Percentiles rank a stretch among this genome's conserved stretches.
Conservation (phyloP, 805 yeast species). For the Pichia manshurica region DNA sequence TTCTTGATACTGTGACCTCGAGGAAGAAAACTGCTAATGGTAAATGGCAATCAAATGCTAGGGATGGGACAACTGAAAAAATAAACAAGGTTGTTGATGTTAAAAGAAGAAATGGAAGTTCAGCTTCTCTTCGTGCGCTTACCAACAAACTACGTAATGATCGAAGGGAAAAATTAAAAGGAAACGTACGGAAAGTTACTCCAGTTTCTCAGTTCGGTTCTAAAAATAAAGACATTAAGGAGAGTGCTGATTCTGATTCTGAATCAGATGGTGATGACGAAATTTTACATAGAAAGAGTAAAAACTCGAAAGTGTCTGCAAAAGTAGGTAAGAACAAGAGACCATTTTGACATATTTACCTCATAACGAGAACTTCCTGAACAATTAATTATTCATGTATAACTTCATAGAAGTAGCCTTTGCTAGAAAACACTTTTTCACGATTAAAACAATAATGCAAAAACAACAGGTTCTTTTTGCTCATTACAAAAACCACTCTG, state of each 20-base stretch:
- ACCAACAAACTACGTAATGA: constrained; percentile 25
- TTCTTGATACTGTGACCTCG: constrained; percentile 12
- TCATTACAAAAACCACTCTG: too few relatives aligned
- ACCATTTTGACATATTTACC: constrained; percentile 24
- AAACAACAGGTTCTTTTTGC: too few relatives aligned
- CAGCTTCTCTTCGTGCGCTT: constrained; percentile 23
- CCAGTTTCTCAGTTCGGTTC: too few relatives aligned
- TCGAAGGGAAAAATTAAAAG: constrained; percentile 13
- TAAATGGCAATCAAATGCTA: constrained; percentile 8
- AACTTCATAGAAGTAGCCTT: too few relatives aligned
- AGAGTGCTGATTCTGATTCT: constrained; percentile 12
- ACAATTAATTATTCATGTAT: too few relatives aligned
- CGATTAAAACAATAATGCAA: too few relatives aligned
- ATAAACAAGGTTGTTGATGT: constrained; percentile 12
- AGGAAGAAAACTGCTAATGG: constrained; percentile 21
- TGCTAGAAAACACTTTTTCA: too few relatives aligned
- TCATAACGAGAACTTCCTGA: too few relatives aligned
- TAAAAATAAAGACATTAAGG: too few relatives aligned
- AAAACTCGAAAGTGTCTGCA: background rate
- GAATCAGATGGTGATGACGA: constrained; percentile 20
- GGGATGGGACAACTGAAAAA: background rate
- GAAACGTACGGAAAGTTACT: background rate
- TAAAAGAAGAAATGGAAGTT: constrained; percentile 2
- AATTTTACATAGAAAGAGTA: constrained; percentile 17
- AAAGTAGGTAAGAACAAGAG: constrained; percentile 12